phyloP scores from a whole-genome alignment of 371 early-diverging fungal species.

The Dipsacomyces acuminosporus region DNA sequence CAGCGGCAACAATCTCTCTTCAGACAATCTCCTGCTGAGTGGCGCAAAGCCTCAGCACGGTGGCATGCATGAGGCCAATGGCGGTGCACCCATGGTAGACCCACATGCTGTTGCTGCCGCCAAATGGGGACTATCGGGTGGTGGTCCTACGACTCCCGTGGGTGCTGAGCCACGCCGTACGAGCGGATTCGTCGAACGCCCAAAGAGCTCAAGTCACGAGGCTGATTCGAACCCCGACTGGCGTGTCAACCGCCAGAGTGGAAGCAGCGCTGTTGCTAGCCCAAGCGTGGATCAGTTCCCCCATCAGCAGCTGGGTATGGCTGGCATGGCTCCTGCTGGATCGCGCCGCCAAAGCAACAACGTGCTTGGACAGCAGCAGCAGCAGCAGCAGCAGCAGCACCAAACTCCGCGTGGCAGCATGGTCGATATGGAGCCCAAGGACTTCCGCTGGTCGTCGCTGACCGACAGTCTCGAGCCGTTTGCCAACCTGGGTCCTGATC shows the following conservation, averaged over 20 bases:
- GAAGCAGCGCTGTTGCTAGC: constrained; percentile 18
- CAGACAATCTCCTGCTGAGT: constrained; percentile 8
- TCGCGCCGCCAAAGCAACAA: constrained; percentile 32
- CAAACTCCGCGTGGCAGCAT: constrained; percentile 42
- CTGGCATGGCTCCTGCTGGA: constrained; percentile 18
- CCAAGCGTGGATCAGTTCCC: constrained; percentile 16
- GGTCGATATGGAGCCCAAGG: constrained; percentile 44
- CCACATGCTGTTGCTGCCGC: constrained; percentile 1
- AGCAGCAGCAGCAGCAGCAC: constrained; percentile 37
- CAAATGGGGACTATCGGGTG: constrained; percentile 8
- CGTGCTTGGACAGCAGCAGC: constrained; percentile 35
- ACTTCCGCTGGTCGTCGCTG: constrained; percentile 46
- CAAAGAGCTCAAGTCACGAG: constrained; percentile 43
- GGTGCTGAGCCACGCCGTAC: constrained; percentile 1
- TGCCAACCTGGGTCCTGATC: constrained; percentile 34
- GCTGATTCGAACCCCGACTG: constrained; percentile 43
- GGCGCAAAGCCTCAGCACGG: no score
- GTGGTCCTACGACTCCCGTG: not conserved
- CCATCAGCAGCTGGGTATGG: constrained; percentile 14
- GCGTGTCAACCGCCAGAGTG: constrained; percentile 17
- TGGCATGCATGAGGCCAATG: not conserved
- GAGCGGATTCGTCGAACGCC: constrained; percentile 9
- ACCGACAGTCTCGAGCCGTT: constrained; percentile 45
- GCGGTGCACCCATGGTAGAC: constrained; percentile 2
- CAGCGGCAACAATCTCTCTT: constrained; percentile 12